Conservation (phyloP, 345 rosid species). For the Eucalyptus melliodora region DNA sequence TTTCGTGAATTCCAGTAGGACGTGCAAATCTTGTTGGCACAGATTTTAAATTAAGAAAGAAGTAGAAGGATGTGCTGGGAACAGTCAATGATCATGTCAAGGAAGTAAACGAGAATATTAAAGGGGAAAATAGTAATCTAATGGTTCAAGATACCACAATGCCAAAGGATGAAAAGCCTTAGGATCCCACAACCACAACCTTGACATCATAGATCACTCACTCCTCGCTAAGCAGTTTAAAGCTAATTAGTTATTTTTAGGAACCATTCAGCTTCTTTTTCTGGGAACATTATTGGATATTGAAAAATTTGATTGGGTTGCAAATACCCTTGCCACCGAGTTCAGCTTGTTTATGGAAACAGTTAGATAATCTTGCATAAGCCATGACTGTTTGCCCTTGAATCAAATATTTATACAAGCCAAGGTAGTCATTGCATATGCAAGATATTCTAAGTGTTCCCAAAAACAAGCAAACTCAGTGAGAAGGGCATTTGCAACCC, state of each 20-base stretch:
- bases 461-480: too few relatives aligned
- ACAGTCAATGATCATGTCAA: neutral
- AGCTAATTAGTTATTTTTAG: neutral
- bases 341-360: too few relatives aligned
- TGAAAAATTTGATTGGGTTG: neutral
- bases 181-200: neutral
- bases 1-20: too few relatives aligned
- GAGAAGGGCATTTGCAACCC: too few relatives aligned
- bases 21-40: neutral
- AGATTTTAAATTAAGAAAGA: too few relatives aligned
- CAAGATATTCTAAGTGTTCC: too few relatives aligned
- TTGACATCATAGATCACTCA: neutral
- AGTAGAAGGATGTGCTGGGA: neutral
- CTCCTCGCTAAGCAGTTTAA: neutral
- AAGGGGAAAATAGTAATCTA: neutral
- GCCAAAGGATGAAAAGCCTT: neutral
- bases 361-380: neutral
- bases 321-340: neutral
- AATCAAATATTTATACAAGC: too few relatives aligned
- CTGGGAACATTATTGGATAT: neutral
- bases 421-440: too few relatives aligned
- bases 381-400: neutral
- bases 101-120: neutral
- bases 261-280: neutral
- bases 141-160: neutral